A percentile compares a stretch with the other conserved stretches of the same genome.
These are phyloP conservation scores for Adansonia gregorii DNA, from an alignment of 441 rosid species.

Conservation along the genomic window DNA sequence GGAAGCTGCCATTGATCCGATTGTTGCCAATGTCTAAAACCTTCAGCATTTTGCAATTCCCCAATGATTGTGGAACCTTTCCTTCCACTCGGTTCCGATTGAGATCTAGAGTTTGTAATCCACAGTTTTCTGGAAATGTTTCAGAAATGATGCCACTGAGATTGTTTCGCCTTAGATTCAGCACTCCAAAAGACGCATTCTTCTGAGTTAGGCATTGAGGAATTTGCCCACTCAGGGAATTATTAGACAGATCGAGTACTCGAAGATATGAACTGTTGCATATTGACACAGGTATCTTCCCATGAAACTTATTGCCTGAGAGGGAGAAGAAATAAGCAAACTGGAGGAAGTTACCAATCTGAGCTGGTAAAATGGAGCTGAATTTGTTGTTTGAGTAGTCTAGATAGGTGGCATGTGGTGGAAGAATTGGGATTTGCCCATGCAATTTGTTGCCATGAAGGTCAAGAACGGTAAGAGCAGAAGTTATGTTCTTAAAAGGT, in stretches of 20 bases:
- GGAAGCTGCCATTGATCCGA: constrained; percentile 34
- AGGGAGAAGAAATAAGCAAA: constrained; percentile 36
- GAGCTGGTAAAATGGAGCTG: constrained; percentile 25
- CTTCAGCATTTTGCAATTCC: constrained; percentile 33
- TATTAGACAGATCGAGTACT: constrained; percentile 37
- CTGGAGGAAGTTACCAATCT: neutral
- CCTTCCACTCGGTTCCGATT: constrained; percentile 32
- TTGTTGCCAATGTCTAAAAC: constrained; percentile 45
- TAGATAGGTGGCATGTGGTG: neutral
- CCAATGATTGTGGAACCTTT: constrained; percentile 34
- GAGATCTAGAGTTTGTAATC: constrained; percentile 34
- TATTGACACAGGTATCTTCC: constrained; percentile 34
- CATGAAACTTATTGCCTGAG: constrained; percentile 38
- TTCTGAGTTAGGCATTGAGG: constrained; percentile 27
- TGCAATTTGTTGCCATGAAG: constrained; percentile 30
- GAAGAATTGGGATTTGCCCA: constrained; percentile 18
- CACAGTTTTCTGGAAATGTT: neutral
- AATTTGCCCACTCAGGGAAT: constrained; percentile 30
- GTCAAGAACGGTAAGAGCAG: constrained; percentile 28
- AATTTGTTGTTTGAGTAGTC: constrained; percentile 42
- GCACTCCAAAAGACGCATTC: neutral
- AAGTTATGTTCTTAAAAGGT: neutral
- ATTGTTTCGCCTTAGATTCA: constrained; percentile 33
- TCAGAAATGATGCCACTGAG: constrained; percentile 22
- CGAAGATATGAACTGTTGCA: constrained; percentile 27